phyloP scores from a whole-genome alignment of 2,329 filamentous ascomycete genomes.

The Fusarium burgessii region DNA sequence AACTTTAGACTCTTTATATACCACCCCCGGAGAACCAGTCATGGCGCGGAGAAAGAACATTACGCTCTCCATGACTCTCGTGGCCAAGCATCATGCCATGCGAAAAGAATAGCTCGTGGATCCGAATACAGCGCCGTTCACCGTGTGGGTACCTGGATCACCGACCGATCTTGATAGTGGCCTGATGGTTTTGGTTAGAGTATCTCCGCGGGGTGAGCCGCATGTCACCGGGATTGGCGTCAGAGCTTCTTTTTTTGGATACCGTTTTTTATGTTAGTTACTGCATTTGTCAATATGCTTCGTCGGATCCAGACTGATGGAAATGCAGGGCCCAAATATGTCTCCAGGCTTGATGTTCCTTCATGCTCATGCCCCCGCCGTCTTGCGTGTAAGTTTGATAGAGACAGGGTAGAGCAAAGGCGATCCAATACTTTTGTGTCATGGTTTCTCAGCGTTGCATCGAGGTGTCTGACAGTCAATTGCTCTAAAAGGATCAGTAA shows the following conservation, averaged over 20 bases:
- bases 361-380: conserved; percentile 4
- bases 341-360: conserved; percentile 1
- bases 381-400: conserved; percentile 11
- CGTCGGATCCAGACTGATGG: conserved; percentile 14
- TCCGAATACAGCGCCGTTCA: conserved; percentile 17
- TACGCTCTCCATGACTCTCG: conserved; percentile 22
- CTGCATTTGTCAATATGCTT: conserved; percentile 16
- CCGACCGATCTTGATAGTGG: conserved; percentile 35
- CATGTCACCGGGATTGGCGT: not conserved
- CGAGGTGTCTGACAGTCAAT: conserved; percentile 6
- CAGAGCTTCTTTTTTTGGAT: conserved; percentile 18
- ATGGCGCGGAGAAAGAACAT: conserved; percentile 40
- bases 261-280: conserved; percentile 2
- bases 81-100: conserved; percentile 26
- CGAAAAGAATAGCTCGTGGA: conserved; percentile 16
- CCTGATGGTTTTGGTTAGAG: conserved; percentile 37
- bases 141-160: conserved; percentile 36
- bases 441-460: not conserved
- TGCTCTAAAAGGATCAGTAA: not conserved
- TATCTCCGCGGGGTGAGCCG: conserved; percentile 44
- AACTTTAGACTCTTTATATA: conserved; percentile 33
- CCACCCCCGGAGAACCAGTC: conserved; percentile 34
- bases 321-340: conserved; percentile 13
- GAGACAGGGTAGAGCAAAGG: not conserved
- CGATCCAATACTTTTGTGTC: conserved; percentile 6